phyloP scores from a whole-genome alignment of 805 yeast genomes.

The Candida railenensis region DNA sequence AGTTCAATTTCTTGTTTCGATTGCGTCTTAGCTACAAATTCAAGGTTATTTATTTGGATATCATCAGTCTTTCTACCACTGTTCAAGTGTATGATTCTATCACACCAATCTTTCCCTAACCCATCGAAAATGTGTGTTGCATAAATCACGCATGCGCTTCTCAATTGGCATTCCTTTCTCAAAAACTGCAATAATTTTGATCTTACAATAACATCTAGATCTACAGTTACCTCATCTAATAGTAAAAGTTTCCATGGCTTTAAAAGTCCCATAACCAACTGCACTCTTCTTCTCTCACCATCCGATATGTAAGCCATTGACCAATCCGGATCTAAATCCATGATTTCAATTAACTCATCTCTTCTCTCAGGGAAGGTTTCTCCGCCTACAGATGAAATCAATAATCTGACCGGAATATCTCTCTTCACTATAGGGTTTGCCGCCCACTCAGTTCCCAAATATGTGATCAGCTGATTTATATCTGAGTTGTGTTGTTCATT shows the following conservation, averaged over 20 bases:
- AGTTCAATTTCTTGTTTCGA: constrained; percentile 5
- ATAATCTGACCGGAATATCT: constrained; percentile 82
- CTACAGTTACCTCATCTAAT: constrained; percentile 97
- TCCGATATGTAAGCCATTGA: constrained; percentile 89
- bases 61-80: constrained; percentile 55
- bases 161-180: constrained; percentile 63
- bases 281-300: constrained; percentile 94
- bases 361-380: constrained; percentile 67
- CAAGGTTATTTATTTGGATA: constrained; percentile 26
- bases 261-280: constrained; percentile 86
- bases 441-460: constrained; percentile 98
- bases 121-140: constrained; percentile 98
- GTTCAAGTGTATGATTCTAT: constrained; percentile 73
- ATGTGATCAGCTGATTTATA: constrained; percentile 58
- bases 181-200: constrained; percentile 69
- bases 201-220: constrained; percentile 89
- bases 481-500: constrained; percentile 42
- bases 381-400: constrained; percentile 79
- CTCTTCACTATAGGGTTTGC: constrained; percentile 84
- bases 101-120: constrained; percentile 79
- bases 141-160: constrained; percentile 79
- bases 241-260: constrained; percentile 86
- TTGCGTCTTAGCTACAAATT: constrained; percentile 15
- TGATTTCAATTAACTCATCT: constrained; percentile 66
- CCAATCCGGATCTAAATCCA: constrained; percentile 89